Base-by-base conservation (phyloP, 2,329 filamentous ascomycete genomes). In the Colletotrichum destructivum region DNA sequence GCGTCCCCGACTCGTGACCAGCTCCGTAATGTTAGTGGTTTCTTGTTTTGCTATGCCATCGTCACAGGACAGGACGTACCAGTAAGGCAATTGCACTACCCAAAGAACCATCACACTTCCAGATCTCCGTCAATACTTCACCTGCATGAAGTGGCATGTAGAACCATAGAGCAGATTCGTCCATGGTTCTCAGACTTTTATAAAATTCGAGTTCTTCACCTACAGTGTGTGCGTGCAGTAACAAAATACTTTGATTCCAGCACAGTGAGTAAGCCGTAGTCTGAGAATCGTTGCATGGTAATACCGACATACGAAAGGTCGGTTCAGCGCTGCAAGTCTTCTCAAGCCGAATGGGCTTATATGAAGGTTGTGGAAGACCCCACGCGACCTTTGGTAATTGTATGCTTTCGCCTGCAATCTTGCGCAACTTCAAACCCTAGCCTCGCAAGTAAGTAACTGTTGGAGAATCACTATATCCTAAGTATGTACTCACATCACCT, bases 361-460 rank as follows among this genome's bases (percentile, higher is more conserved):
- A n/a, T 35, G 47, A 38, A 52, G 44, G 47, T 13, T 61, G 56
- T 31, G 31, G 31, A 35, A 35, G 31, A 35, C 56, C 64, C 64
- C 55, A 55, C 44, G 16, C 51, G 4, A 44, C 21, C 1, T 61
- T 35, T 31, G 55, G 16, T 13, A 55, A 26, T 13, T 7, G 21
- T 23, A n/a, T 61, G 11, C 3, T 26, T 35, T 44, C 35, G 16
- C 55, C 64, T 12, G 31, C 11, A 13, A 66, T 15, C 13, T 66
- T 47, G 46, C 64, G 64, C 56, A 66, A 16, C n/a, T 66, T 66
- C 16, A 66, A 55, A 18, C 64, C 64, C 56, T 66, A 46, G 31
- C n/a, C 8, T 31, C 31, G 5, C 18, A 38, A 26, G 46, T 66
- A 54, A 42, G 56, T 23, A 51, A 2, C 16, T 60, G n/a, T 23